A percentile compares a stretch with the other conserved stretches of the same genome.
These are phyloP conservation scores for Magnusiomyces magnusii DNA, from an alignment of 1,139 yeast genomes.

Conservation along the genomic window DNA sequence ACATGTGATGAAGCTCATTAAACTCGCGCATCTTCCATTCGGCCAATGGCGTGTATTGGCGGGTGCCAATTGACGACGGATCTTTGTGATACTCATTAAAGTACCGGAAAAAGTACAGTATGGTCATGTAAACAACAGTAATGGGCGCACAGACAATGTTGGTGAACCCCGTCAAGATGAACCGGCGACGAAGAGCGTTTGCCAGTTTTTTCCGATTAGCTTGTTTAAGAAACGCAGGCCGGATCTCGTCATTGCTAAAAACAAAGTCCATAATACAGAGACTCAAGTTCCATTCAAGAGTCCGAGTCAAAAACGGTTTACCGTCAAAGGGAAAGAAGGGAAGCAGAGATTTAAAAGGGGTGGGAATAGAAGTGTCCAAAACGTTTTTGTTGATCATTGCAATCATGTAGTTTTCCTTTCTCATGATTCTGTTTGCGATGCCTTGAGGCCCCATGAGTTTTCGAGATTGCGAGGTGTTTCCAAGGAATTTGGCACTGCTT, in stretches of 20 bases:
- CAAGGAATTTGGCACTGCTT: conserved; percentile 44
- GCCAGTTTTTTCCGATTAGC: conserved; percentile 60
- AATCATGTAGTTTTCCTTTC: conserved; percentile 87
- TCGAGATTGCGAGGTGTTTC: conserved; percentile 41
- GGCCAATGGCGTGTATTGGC: conserved; percentile 91
- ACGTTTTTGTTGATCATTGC: conserved; percentile 79
- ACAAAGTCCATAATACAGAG: conserved; percentile 81
- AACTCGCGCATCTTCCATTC: conserved; percentile 94
- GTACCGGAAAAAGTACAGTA: conserved; percentile 79
- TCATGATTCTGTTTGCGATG: conserved; percentile 91
- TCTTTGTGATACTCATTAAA: conserved; percentile 88
- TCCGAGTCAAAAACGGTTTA: conserved; percentile 56
- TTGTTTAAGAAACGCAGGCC: conserved; percentile 63
- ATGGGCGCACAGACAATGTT: conserved; percentile 81
- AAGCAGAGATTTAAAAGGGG: conserved; percentile 36
- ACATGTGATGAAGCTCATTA: conserved; percentile 85
- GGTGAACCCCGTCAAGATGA: conserved; percentile 79
- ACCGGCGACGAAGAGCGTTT: conserved; percentile 65
- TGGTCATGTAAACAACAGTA: conserved; percentile 69
- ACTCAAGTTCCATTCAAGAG: conserved; percentile 90
- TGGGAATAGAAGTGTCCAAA: conserved; percentile 51
- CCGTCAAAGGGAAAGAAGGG: conserved; percentile 16
- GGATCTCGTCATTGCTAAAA: conserved; percentile 78
- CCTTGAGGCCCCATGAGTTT: conserved; percentile 83
- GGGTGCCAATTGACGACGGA: conserved; percentile 74